These are phyloP conservation scores for Diaporthe eres DNA, from an alignment of 2,329 filamentous ascomycete genomes.

Conservation along the genomic window DNA sequence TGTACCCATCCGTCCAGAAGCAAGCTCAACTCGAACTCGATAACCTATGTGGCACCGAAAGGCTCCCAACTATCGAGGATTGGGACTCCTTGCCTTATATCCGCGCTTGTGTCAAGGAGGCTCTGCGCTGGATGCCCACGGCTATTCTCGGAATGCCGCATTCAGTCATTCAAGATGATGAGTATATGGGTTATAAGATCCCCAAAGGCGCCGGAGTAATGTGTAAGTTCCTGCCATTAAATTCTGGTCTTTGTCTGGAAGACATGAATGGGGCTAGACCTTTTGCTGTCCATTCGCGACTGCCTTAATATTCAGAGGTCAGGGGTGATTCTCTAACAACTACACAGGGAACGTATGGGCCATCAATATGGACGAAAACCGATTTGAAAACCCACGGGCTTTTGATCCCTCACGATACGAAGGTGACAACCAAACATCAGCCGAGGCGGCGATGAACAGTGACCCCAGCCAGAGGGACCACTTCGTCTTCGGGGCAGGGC, in stretches of 20 bases:
- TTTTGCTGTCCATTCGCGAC: not conserved
- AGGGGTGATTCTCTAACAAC: not conserved
- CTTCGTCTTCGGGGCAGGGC: constrained; percentile 69
- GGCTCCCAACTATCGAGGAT: constrained; percentile 57
- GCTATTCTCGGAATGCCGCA: constrained; percentile 58
- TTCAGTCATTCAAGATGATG: constrained; percentile 57
- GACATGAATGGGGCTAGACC: not conserved
- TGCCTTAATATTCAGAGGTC: not conserved
- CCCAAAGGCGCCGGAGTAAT: constrained; percentile 61
- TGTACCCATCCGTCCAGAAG: constrained; percentile 58
- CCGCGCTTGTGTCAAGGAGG: constrained; percentile 57
- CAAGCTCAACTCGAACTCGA: constrained; percentile 58
- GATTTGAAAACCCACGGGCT: constrained; percentile 55
- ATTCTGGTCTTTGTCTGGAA: not conserved
- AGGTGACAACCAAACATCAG: constrained; percentile 45
- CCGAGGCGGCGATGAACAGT: constrained; percentile 48
- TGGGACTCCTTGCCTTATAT: constrained; percentile 58
- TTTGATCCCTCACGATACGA: constrained; percentile 60
- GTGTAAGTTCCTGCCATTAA: constrained; percentile 48
- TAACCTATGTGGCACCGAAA: constrained; percentile 54
- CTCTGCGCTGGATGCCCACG: constrained; percentile 60
- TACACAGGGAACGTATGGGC: constrained; percentile 47
- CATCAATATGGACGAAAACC: constrained; percentile 61
- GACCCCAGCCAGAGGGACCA: constrained; percentile 60
- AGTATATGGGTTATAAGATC: constrained; percentile 61